A percentile compares a stretch with the other conserved stretches of the same genome.
phyloP scores from a whole-genome alignment of 371 early-diverging fungal genomes.

The Mucor plumbeus region DNA sequence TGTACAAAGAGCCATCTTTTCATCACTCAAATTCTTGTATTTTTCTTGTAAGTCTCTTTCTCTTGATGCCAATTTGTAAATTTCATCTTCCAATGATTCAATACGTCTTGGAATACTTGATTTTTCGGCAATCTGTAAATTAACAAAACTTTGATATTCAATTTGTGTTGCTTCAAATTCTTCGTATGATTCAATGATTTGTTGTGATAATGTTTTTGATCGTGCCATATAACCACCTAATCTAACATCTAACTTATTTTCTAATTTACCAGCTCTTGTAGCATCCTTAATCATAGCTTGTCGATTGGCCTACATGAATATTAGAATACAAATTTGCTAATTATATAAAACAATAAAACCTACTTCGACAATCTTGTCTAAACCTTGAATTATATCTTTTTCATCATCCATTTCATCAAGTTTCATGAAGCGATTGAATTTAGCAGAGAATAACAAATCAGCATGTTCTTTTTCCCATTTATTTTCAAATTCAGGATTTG shows the following conservation, averaged over 20 bases:
- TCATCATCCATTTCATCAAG: slow-evolving; percentile 44
- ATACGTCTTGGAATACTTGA: slow-evolving; percentile 72
- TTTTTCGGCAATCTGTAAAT: slow-evolving; percentile 61
- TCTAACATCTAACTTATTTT: slow-evolving; percentile 79
- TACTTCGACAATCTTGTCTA: slow-evolving; percentile 54
- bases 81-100: slow-evolving; percentile 70
- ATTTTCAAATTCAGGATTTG: slow-evolving; percentile 43
- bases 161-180: slow-evolving; percentile 68
- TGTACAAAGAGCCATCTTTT: slow-evolving; percentile 38
- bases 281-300: slow-evolving; percentile 81
- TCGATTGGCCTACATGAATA: slow-evolving; percentile 55
- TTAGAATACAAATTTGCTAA: background rate
- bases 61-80: slow-evolving; percentile 60
- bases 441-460: slow-evolving; percentile 49
- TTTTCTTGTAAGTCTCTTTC: slow-evolving; percentile 77
- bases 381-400: slow-evolving; percentile 48
- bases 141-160: slow-evolving; percentile 69
- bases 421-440: slow-evolving; percentile 47
- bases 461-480: slow-evolving; percentile 47
- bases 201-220: slow-evolving; percentile 62
- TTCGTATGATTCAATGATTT: slow-evolving; percentile 64
- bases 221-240: slow-evolving; percentile 84
- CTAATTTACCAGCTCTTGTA: slow-evolving; percentile 79
- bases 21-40: slow-evolving; percentile 68
- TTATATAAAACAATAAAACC: background rate